Percentiles rank a stretch among this genome's conserved stretches.
Conservation (phyloP, 2,329 filamentous ascomycete genomes). For the Aspergillus tanneri region DNA sequence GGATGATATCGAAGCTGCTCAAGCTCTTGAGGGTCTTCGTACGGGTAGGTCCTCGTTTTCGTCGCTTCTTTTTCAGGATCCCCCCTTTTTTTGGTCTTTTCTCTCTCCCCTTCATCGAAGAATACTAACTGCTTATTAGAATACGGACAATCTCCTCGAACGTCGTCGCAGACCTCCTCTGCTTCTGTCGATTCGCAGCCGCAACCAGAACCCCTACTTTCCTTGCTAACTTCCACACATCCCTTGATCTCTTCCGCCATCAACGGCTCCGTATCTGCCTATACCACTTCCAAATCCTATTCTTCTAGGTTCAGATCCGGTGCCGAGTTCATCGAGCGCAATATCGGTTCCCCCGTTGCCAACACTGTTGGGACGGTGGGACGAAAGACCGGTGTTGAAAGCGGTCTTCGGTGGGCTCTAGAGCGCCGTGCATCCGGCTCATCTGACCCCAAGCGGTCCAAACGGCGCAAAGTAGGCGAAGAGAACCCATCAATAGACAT, state of each 20-base stretch:
- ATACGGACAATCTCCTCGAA: conserved; percentile 64
- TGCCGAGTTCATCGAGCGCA: conserved; percentile 86
- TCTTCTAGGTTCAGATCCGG: conserved; percentile 86
- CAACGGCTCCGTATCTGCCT: conserved; percentile 78
- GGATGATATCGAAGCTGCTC: conserved; percentile 61
- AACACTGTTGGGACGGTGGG: conserved; percentile 83
- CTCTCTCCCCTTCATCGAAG: background rate
- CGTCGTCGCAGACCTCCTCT: conserved; percentile 40
- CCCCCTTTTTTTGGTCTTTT: conserved; percentile 11
- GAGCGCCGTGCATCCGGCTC: conserved; percentile 41
- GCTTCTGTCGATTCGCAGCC: conserved; percentile 41
- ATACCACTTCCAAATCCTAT: conserved; percentile 84
- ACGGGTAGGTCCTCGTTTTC: conserved; percentile 56
- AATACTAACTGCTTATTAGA: conserved; percentile 45
- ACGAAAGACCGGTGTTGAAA: conserved; percentile 82
- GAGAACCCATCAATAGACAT: conserved; percentile 37
- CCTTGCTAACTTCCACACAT: conserved; percentile 83
- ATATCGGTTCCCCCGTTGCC: conserved; percentile 75
- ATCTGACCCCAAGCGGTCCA: conserved; percentile 36
- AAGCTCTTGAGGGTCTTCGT: conserved; percentile 71
- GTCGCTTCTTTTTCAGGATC: background rate
- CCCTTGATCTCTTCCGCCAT: conserved; percentile 83
- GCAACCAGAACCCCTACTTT: conserved; percentile 75
- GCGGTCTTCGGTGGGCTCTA: conserved; percentile 80
- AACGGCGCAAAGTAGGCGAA: conserved; percentile 46